phyloP scores from a whole-genome alignment of 139 green algal genomes.

The Cymbomonas tetramitiformis region DNA sequence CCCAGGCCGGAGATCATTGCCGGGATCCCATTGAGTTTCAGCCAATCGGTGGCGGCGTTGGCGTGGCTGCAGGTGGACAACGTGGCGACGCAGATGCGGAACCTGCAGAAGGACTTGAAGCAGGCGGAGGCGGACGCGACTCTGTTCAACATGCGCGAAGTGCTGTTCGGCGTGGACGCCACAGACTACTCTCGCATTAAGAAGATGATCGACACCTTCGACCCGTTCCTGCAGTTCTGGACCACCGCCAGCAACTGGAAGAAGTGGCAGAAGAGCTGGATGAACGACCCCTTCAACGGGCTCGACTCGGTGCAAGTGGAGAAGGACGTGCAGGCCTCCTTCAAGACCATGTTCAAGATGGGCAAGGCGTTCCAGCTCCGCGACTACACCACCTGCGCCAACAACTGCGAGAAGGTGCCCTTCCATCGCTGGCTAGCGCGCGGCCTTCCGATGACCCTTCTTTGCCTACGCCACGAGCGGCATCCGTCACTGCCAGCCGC shows the following conservation, averaged over 20 bases:
- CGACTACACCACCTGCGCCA: constrained; percentile 31
- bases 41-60: too few relatives aligned
- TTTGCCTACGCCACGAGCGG: too few relatives aligned
- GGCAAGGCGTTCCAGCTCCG: constrained; percentile 36
- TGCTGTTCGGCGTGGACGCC: constrained; percentile 35
- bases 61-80: constrained; percentile 31
- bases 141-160: constrained; percentile 48
- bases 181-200: constrained; percentile 50
- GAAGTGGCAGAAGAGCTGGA: constrained; percentile 31
- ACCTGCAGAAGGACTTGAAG: constrained; percentile 37
- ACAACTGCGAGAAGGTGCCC: constrained; percentile 46
- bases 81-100: constrained; percentile 28
- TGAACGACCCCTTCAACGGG: constrained; percentile 38
- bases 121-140: constrained; percentile 37
- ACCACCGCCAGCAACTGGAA: constrained; percentile 35
- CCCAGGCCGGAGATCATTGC: too few relatives aligned
- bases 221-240: constrained; percentile 66
- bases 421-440: too few relatives aligned
- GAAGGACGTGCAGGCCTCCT: constrained; percentile 33
- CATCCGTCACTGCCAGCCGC: too few relatives aligned
- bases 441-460: too few relatives aligned
- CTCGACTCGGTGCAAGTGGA: constrained; percentile 52
- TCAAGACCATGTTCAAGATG: constrained; percentile 46
- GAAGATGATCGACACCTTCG: constrained; percentile 47
- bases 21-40: too few relatives aligned